Evolutionary conservation across 23 red algal species (phyloP).

Genomic region (Cyanidioschyzon merolae): DNA sequence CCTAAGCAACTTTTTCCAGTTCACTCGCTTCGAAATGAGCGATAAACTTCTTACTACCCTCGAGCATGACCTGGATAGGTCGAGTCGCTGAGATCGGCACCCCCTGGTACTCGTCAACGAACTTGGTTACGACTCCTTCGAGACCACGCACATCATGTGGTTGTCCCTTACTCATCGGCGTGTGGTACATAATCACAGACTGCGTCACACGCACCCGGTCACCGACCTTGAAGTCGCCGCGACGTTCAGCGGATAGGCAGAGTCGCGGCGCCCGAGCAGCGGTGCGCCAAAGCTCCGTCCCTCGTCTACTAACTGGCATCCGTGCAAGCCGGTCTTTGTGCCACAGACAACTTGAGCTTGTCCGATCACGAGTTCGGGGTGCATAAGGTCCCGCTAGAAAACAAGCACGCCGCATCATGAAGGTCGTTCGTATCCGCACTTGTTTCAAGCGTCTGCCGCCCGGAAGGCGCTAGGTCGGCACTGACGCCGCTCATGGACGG

Average conservation of each 20-base stretch:
- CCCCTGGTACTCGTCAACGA: slow-evolving; percentile 21
- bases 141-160: slow-evolving; percentile 26
- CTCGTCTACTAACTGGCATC: too few species aligned
- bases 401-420: too few species aligned
- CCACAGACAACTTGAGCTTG: too few species aligned
- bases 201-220: slow-evolving; percentile 30
- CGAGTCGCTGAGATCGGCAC: slow-evolving; percentile 24
- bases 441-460: too few species aligned
- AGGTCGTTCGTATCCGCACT: too few species aligned
- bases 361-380: too few species aligned
- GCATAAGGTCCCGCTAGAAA: too few species aligned
- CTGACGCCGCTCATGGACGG: too few species aligned
- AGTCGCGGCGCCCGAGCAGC: neutral
- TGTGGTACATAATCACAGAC: slow-evolving; percentile 48
- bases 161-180: slow-evolving; percentile 22
- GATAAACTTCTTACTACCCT: slow-evolving; percentile 25
- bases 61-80: slow-evolving; percentile 33
- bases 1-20: slow-evolving; percentile 21
- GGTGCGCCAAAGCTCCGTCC: too few species aligned
- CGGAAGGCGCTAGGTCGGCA: too few species aligned
- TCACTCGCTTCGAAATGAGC: slow-evolving; percentile 44
- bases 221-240: slow-evolving; percentile 26
- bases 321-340: too few species aligned
- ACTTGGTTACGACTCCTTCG: slow-evolving; percentile 31
- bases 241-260: neutral